Conservation (phyloP, 306 rosid species). For the Acacia melanoxylon region DNA sequence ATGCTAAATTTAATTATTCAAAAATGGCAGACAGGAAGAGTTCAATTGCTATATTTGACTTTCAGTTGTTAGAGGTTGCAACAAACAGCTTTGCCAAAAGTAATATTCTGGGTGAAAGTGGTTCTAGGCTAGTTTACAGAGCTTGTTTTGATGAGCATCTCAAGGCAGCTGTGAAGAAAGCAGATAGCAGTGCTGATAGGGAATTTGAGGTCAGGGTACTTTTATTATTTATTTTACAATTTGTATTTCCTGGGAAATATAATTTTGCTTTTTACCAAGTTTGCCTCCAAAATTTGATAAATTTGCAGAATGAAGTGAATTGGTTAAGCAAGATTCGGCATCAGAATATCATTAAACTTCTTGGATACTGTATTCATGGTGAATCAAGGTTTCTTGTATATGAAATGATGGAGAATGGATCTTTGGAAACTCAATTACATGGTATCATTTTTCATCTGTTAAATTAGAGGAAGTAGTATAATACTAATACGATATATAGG, state of each 20-base stretch:
- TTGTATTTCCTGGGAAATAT: slow-evolving; percentile 7
- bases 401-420: slow-evolving; percentile 78
- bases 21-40: slow-evolving; percentile 66
- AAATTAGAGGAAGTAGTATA: slow-evolving; percentile 11
- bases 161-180: slow-evolving; percentile 70
- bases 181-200: slow-evolving; percentile 64
- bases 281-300: slow-evolving; percentile 28
- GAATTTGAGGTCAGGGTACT: slow-evolving; percentile 64
- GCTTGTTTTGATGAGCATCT: slow-evolving; percentile 73
- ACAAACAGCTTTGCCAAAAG: slow-evolving; percentile 66
- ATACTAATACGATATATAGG: neutral
- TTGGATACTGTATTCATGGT: slow-evolving; percentile 73
- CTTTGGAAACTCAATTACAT: slow-evolving; percentile 71
- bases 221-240: slow-evolving; percentile 5
- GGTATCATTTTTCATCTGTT: slow-evolving; percentile 46
- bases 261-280: slow-evolving; percentile 23
- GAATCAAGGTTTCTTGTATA: slow-evolving; percentile 78
- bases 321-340: slow-evolving; percentile 81
- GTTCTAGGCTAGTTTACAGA: slow-evolving; percentile 60
- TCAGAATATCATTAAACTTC: slow-evolving; percentile 76
- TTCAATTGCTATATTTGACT: slow-evolving; percentile 64
- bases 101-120: slow-evolving; percentile 60
- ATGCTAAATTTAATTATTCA: slow-evolving; percentile 57
- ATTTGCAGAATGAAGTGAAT: slow-evolving; percentile 83
- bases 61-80: slow-evolving; percentile 70